Base-by-base conservation (phyloP, 202 grass and related monocot species). In the Schoenoplectus tabernaemontani region DNA sequence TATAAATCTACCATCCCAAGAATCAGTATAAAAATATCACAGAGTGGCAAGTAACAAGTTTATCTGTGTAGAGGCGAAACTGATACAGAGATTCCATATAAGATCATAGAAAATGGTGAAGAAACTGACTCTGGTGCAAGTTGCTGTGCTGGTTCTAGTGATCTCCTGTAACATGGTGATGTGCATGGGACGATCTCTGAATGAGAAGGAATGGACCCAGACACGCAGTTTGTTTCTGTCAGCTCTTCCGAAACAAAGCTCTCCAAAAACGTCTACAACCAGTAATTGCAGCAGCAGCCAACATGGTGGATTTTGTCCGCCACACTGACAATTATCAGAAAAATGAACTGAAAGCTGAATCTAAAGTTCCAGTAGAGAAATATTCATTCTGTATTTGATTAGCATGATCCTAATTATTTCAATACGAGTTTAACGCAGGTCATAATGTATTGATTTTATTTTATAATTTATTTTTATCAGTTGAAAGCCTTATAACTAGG, bases 31-130 rank as follows among this genome's bases (percentile, higher is more conserved):
- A 38, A 38, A 65, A 37, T 39, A 65, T 15, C 17, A 38, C 32
- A 34, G 5, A 16, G 22, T 30, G 7, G 23, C 57, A 11, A 26
- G 9, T 4, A 60, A 11, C 30, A 64, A 63, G 7, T 65, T 19
- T n/a, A n/a, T n/a, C n/a, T n/a, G n/a, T n/a, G 36, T 20, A 65
- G 33, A 39, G 16, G 32, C 16, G 4, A 16, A 13, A 34, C 4
- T 13, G 59, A 16, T 1, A 15, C 28, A 62, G 2, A 9, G 30
- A n/a, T 13, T 77, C 33, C 16, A 59, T 17, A n/a, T 20, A 58
- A 77, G 30, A 53, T 57, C 34, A 50, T 33, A 76, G 5, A 78
- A 57, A 54, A 60, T 60, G 54, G 75, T 78, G 75, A 78, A 78
- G 34, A 60, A 26, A 59, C 17, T 43, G 54, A 39, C 24, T 43